Evolutionary conservation across 2,329 filamentous ascomycete genomes (phyloP).

Genomic region (Trichoderma brevicompactum): DNA sequence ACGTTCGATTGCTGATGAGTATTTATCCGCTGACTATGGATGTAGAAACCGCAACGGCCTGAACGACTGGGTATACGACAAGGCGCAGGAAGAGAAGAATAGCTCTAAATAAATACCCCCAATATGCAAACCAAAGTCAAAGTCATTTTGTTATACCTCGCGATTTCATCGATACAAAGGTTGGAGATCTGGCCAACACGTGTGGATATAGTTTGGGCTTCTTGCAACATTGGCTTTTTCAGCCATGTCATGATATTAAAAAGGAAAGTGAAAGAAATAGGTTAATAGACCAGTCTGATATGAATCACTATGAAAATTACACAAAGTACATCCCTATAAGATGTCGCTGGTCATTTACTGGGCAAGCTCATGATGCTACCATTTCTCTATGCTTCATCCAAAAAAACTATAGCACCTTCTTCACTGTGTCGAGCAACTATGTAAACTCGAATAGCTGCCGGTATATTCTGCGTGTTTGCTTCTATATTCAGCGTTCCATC

Average conservation of each 20-base stretch:
- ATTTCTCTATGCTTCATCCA: not conserved
- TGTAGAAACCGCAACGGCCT: conserved; percentile 78
- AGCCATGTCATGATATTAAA: not conserved
- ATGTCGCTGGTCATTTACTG: not conserved
- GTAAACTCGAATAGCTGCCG: no score
- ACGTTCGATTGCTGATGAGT: not conserved
- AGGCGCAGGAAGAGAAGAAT: conserved; percentile 65
- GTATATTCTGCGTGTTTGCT: not conserved
- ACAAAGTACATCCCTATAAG: not conserved
- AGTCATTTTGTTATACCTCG: not conserved
- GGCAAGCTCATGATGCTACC: no score
- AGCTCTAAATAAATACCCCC: conserved; percentile 30
- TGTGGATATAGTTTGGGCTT: not conserved
- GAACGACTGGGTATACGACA: conserved; percentile 97
- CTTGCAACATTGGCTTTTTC: not conserved
- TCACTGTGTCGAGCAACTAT: no score
- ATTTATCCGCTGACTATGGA: conserved; percentile 45
- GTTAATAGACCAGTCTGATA: not conserved
- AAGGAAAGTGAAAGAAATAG: not conserved
- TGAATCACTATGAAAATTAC: not conserved
- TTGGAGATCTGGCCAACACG: not conserved
- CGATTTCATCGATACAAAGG: not conserved
- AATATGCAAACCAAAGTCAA: conserved; percentile 5
- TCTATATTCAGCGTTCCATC: not conserved
- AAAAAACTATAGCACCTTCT: no score